phyloP scores from a whole-genome alignment of 2,329 filamentous ascomycete genomes.

The Aspergillus viridinutans region DNA sequence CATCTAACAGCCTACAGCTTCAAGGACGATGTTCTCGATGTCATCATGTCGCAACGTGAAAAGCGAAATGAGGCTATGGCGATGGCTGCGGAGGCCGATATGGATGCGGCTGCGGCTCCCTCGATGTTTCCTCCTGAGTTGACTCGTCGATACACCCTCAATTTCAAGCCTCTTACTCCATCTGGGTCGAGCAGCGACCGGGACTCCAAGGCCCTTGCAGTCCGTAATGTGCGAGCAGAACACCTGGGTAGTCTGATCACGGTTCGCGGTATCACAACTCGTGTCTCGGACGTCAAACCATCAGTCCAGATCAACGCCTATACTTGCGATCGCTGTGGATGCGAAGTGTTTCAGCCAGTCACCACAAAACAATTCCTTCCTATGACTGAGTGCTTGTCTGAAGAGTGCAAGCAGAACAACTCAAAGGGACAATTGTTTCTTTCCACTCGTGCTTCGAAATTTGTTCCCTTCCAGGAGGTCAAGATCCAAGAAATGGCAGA shows the following conservation, averaged over 20 bases:
- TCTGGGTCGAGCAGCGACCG: slow-evolving; percentile 61
- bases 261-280: slow-evolving; percentile 85
- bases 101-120: slow-evolving; percentile 62
- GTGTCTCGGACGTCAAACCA: slow-evolving; percentile 96
- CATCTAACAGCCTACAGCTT: slow-evolving; percentile 56
- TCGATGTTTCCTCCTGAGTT: slow-evolving; percentile 88
- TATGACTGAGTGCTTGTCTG: slow-evolving; percentile 77
- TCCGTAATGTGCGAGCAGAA: slow-evolving; percentile 87
- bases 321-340: slow-evolving; percentile 92
- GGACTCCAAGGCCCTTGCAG: slow-evolving; percentile 67
- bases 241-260: slow-evolving; percentile 93
- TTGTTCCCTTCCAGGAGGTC: slow-evolving; percentile 94
- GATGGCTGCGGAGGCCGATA: slow-evolving; percentile 61
- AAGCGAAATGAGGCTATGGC: slow-evolving; percentile 76
- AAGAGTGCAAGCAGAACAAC: slow-evolving; percentile 87
- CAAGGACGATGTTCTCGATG: slow-evolving; percentile 95
- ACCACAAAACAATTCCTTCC: slow-evolving; percentile 87
- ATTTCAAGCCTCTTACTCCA: slow-evolving; percentile 87
- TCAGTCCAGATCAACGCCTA: slow-evolving; percentile 97
- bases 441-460: slow-evolving; percentile 94
- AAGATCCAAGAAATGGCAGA: slow-evolving; percentile 99
- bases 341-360: slow-evolving; percentile 95
- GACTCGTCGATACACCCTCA: slow-evolving; percentile 88
- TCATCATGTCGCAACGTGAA: slow-evolving; percentile 88
- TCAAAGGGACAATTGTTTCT: slow-evolving; percentile 90